A percentile compares a stretch with the other conserved stretches of the same genome.
phyloP scores from a whole-genome alignment of 2,329 filamentous ascomycete species.

The Scedosporium aurantiacum region DNA sequence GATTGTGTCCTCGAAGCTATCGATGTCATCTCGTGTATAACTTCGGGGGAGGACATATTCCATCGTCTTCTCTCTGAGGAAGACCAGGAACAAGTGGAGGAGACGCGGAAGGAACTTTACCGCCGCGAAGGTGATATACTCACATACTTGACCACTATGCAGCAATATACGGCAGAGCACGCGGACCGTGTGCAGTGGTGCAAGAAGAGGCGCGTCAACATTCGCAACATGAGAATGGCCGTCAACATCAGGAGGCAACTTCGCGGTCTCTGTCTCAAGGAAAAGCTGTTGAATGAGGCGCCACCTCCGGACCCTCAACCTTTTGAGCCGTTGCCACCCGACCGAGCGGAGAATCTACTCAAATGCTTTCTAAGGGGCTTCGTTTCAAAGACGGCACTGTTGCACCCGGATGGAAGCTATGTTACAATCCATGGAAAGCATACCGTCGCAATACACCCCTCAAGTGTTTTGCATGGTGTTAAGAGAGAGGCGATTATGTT shows the following conservation, averaged over 20 bases:
- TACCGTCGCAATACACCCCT: slow-evolving; percentile 49
- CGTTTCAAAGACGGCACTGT: slow-evolving; percentile 46
- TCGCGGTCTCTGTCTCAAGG: slow-evolving; percentile 41
- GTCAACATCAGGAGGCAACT: slow-evolving; percentile 52
- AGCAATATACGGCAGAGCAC: slow-evolving; percentile 47
- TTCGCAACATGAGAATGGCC: slow-evolving; percentile 51
- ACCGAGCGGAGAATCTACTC: slow-evolving; percentile 41
- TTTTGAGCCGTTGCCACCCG: slow-evolving; percentile 42
- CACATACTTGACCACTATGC: slow-evolving; percentile 52
- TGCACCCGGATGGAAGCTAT: slow-evolving; percentile 51
- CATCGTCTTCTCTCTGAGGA: slow-evolving; percentile 48
- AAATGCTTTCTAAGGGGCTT: slow-evolving; percentile 55
- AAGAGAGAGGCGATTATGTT: slow-evolving; percentile 60
- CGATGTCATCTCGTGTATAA: slow-evolving; percentile 63
- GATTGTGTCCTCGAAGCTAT: slow-evolving; percentile 74
- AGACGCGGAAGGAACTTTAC: slow-evolving; percentile 43
- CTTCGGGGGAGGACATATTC: slow-evolving; percentile 53
- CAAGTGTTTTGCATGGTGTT: slow-evolving; percentile 50
- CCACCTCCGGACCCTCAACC: slow-evolving; percentile 42
- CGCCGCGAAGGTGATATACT: slow-evolving; percentile 55
- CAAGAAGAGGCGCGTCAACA: slow-evolving; percentile 42
- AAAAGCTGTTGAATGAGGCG: slow-evolving; percentile 35
- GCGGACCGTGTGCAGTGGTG: slow-evolving; percentile 47
- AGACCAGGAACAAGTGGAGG: slow-evolving; percentile 40
- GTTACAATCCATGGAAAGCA: slow-evolving; percentile 49